Evolutionary conservation across 140 eudicot species (phyloP).

Genomic region (Anethum foeniculum): DNA sequence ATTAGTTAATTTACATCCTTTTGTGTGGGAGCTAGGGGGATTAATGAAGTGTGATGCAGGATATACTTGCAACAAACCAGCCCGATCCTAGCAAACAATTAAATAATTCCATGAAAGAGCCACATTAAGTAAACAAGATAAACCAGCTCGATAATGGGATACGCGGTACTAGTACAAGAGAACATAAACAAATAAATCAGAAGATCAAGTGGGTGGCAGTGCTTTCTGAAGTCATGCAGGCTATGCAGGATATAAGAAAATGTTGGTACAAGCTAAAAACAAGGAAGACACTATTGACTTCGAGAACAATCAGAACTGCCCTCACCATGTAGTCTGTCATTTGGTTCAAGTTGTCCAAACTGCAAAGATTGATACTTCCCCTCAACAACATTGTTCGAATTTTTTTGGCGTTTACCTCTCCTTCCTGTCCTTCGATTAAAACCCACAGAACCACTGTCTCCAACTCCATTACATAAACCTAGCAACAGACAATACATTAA

Average conservation of each 20-base stretch:
- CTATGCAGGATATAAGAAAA: neutral
- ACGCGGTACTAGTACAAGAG: neutral
- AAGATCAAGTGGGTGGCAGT: neutral
- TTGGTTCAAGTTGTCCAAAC: conserved; percentile 20
- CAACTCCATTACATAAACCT: conserved; percentile 30
- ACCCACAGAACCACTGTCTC: conserved; percentile 18
- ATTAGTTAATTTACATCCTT: neutral
- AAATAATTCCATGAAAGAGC: neutral
- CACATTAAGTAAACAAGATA: neutral
- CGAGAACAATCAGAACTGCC: conserved; percentile 11
- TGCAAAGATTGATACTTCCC: conserved; percentile 35
- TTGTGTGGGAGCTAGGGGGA: neutral
- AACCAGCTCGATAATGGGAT: neutral
- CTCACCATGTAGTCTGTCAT: conserved; percentile 30
- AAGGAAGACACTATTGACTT: neutral
- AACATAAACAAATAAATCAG: neutral
- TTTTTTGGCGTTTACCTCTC: conserved; percentile 51
- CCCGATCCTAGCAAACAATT: neutral
- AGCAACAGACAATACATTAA: neutral
- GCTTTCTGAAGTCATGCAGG: neutral
- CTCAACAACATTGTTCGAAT: conserved; percentile 35
- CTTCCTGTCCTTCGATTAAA: conserved; percentile 51
- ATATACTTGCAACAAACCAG: neutral
- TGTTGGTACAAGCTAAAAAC: neutral
- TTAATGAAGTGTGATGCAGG: neutral